These are phyloP conservation scores for Pythium angustatum DNA, from an alignment of 352 stramenopile genomes.

Conservation along the genomic window DNA sequence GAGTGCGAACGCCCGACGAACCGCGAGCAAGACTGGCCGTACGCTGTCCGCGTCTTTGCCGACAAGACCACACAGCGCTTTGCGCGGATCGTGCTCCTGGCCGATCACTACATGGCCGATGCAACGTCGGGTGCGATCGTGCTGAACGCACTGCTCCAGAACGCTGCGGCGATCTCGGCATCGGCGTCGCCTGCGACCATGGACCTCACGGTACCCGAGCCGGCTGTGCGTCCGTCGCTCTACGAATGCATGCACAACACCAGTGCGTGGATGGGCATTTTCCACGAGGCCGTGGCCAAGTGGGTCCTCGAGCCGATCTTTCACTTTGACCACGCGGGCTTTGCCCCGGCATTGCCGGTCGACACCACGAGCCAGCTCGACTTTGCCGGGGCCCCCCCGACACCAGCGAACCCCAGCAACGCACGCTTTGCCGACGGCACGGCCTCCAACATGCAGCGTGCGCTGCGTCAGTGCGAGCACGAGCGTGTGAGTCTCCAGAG, in stretches of 20 bases:
- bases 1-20: constrained; percentile 48
- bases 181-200: not conserved
- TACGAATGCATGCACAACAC: constrained; percentile 64
- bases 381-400: constrained; percentile 35
- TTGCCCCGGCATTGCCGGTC: constrained; percentile 41
- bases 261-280: constrained; percentile 46
- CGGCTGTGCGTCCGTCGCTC: constrained; percentile 44
- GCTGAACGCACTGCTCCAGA: constrained; percentile 49
- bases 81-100: constrained; percentile 48
- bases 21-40: constrained; percentile 52
- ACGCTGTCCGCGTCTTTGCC: constrained; percentile 41
- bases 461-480: constrained; percentile 39
- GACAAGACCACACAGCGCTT: constrained; percentile 42
- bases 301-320: constrained; percentile 61
- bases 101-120: constrained; percentile 71
- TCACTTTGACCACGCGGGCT: constrained; percentile 58
- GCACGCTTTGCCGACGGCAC: constrained; percentile 49
- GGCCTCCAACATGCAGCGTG: constrained; percentile 40
- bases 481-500: constrained; percentile 48
- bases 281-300: constrained; percentile 62
- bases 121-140: constrained; percentile 43
- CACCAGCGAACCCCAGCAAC: constrained; percentile 43
- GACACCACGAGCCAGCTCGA: constrained; percentile 44
- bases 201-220: constrained; percentile 16
- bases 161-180: constrained; percentile 19